Evolutionary conservation across 2,329 filamentous ascomycete species (phyloP), one percentile per base, ranked within the genome.

Genomic region (Pezizomycotina sp.): DNA sequence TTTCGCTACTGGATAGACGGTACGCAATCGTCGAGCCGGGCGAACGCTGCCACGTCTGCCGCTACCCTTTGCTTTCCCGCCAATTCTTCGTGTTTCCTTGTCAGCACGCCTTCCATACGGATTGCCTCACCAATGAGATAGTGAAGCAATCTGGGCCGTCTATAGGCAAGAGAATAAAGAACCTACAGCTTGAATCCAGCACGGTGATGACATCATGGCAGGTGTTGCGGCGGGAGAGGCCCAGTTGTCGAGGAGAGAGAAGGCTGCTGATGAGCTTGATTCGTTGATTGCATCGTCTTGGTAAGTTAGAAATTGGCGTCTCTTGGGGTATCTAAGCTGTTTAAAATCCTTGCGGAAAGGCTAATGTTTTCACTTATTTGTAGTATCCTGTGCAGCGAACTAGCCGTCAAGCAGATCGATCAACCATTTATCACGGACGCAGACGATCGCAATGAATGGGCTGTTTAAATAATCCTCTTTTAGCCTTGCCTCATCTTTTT

Each of bases 71-170:
- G 35, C 65, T 98, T 10, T 84, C 79, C 53, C 63, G 84, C 35
- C 84, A 93, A 52, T 98, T 98, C 59, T 98, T 95, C 50, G 89
- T 98, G 12, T 98, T 98, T 49, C 89, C 89, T 0, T 98, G 89
- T 57, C 89, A 98, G 62, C 89, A 98, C 58, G 80, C 84, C 3
- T 98, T 98, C 53, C 89, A 98, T 57, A 86, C 80, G 26, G 89
- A 98, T 55, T 98, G 89, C 56, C 60, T 98, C 31, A 86, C 82
- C 0, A 75, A 72, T 51, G 78, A 77, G 53, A 82, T 95, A 1
- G 66, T 93, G 34, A 79, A 86, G 56, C 75, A 82, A 47, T 74
- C 77, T 1, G 81, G 82, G 0, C 63, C 75, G 33, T 76, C 72
- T 12, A 80, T 77, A 58, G 73, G 76, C 10, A 75, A 75, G 55